Base-by-base conservation (phyloP, 176 grass and related monocot species). In the Calamus simplicifolius region DNA sequence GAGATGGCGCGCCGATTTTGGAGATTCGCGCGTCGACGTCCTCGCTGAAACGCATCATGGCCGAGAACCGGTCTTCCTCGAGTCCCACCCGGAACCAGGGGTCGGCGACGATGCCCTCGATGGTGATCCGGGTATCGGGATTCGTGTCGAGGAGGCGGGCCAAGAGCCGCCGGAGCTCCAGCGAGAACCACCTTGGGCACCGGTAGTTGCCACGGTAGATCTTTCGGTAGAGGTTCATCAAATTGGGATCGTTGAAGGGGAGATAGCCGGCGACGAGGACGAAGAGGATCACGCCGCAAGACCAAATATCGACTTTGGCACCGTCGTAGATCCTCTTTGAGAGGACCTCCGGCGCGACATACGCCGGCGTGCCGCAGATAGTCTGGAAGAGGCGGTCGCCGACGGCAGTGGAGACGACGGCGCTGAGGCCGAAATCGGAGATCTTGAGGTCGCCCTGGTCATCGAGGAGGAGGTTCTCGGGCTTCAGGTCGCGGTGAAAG, bases 401-500 rank as follows among this genome's bases (percentile, higher is more conserved):
- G 14, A 3, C 16, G 56, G 15, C 2, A 25, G 13, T 10, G 56
- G 25, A 15, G 56, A 28, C 23, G 56, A 48, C 26, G 29, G 23
- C 5, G 17, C 13, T 48, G 2, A 59, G 77, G 54, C 62, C 64
- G 38, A 68, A 43, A 21, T 58, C 56, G n/a, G 63, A 60, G 51
- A 77, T 73, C 59, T 90, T 90, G 38, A 90, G 78, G 50, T 82
- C 69, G 13, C 82, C 71, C 26, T 75, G 64, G 65, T 19, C 78
- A 71, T 88, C 92, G 0, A 90, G 73, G 1, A 96, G 83, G 4
- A 96, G 64, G 49, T 96, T 96, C 77, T 90, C 87, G 12, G 83
- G 92, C 78, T 96, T 96, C 61, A 96, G 86, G 76, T 96, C 92
- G 38, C 92, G 83, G 87, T 96, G 92, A 77, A 50, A 96, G 6